Percentiles rank a stretch among this genome's conserved stretches.
phyloP scores from a whole-genome alignment of 2,329 filamentous ascomycete species.

The Metarhizium humberi region DNA sequence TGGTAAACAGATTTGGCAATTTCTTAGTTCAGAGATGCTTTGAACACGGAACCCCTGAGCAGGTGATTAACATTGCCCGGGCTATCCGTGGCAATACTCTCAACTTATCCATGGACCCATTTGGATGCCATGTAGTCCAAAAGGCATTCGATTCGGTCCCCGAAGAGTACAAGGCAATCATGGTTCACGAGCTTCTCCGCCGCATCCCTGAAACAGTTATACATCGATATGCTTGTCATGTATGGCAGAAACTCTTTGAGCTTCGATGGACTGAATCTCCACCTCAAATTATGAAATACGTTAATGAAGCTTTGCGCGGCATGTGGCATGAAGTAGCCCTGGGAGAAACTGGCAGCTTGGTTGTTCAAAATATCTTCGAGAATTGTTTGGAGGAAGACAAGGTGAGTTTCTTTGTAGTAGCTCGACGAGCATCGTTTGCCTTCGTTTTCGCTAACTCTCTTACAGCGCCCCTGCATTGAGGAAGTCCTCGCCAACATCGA shows the following conservation, averaged over 20 bases:
- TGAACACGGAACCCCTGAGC: conserved; percentile 90
- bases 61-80: conserved; percentile 89
- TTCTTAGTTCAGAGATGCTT: conserved; percentile 98
- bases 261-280: conserved; percentile 91
- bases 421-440: background rate
- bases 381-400: conserved; percentile 99
- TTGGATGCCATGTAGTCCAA: conserved; percentile 95
- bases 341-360: conserved; percentile 92
- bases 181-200: conserved; percentile 95
- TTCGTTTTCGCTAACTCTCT: background rate
- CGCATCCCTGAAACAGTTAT: conserved; percentile 97
- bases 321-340: conserved; percentile 99
- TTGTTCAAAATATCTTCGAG: conserved; percentile 99
- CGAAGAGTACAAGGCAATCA: conserved; percentile 94
- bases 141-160: conserved; percentile 98
- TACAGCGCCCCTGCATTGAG: conserved; percentile 90
- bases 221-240: conserved; percentile 96
- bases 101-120: conserved; percentile 94
- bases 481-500: conserved; percentile 94
- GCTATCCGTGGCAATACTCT: conserved; percentile 90
- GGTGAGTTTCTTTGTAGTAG: conserved; percentile 36
- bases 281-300: conserved; percentile 96
- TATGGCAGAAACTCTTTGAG: conserved; percentile 99
- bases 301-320: conserved; percentile 86
- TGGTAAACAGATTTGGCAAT: conserved; percentile 98